These are phyloP conservation scores for Vitis rupestris DNA, from an alignment of 164 flowering plant genomes.

Conservation along the genomic window DNA sequence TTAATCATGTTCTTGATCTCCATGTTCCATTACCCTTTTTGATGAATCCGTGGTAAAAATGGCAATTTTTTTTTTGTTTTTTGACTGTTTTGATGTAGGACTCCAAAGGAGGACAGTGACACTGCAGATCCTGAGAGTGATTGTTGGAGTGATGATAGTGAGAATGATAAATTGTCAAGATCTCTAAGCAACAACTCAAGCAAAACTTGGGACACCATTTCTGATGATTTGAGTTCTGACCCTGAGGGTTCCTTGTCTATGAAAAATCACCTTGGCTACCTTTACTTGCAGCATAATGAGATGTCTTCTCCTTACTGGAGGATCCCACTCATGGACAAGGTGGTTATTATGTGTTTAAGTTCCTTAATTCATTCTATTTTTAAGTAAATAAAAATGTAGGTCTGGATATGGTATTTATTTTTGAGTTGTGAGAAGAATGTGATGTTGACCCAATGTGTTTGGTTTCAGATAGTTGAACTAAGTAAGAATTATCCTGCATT, in stretches of 20 bases:
- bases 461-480: constrained; percentile 42
- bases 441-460: not conserved
- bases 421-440: too few relatives aligned
- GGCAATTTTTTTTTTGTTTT: not conserved
- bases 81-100: constrained; percentile 14
- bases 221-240: constrained; percentile 44
- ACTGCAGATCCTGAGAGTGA: constrained; percentile 41
- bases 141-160: constrained; percentile 55
- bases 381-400: not conserved
- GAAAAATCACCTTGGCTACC: constrained; percentile 44
- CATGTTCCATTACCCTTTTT: not conserved
- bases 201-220: constrained; percentile 40
- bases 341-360: constrained; percentile 3
- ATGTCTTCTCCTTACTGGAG: constrained; percentile 43
- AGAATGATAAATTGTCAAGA: constrained; percentile 45
- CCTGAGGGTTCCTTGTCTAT: constrained; percentile 23
- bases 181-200: constrained; percentile 50
- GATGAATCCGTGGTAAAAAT: too few relatives aligned
- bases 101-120: constrained; percentile 26
- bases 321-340: constrained; percentile 57
- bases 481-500: constrained; percentile 39
- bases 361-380: not conserved
- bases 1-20: not conserved
- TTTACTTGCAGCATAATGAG: constrained; percentile 52
- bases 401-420: too few relatives aligned